Evolutionary conservation across 2,329 filamentous ascomycete genomes (phyloP).

Genomic region (Pseudogymnoascus sp.): DNA sequence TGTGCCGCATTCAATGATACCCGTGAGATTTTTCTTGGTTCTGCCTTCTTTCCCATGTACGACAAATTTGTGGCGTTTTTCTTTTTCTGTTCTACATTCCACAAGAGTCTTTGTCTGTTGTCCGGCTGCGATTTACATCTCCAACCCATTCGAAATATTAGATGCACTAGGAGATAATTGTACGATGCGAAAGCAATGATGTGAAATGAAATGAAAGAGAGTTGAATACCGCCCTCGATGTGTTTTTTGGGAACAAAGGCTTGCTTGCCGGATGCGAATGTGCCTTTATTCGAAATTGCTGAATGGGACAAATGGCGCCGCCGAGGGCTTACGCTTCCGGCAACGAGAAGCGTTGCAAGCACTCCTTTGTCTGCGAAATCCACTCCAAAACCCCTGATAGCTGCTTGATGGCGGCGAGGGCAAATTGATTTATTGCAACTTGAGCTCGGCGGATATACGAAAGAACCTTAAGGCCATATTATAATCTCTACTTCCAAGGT

Average conservation of each 20-base stretch:
- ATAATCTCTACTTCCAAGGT: conserved; percentile 4
- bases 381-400: neutral
- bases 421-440: neutral
- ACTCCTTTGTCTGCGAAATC: neutral
- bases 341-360: neutral
- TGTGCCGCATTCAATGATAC: conserved; percentile 4
- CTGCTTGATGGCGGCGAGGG: neutral
- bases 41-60: neutral
- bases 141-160: neutral
- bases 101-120: conserved; percentile 2
- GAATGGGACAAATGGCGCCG: neutral
- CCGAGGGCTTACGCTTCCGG: conserved; percentile 2
- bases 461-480: neutral
- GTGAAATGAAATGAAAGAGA: conserved; percentile 2
- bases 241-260: neutral
- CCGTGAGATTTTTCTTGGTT: conserved; percentile 1
- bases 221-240: neutral
- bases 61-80: neutral
- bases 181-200: neutral
- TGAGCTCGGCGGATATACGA: neutral
- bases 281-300: neutral
- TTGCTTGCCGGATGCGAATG: neutral
- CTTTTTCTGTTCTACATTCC: neutral
- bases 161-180: neutral
- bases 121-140: neutral